Percentiles rank a stretch among this genome's conserved stretches.
These are phyloP conservation scores for Tolypocladium ophioglossoides DNA, from an alignment of 2,329 filamentous ascomycete species.

Conservation along the genomic window DNA sequence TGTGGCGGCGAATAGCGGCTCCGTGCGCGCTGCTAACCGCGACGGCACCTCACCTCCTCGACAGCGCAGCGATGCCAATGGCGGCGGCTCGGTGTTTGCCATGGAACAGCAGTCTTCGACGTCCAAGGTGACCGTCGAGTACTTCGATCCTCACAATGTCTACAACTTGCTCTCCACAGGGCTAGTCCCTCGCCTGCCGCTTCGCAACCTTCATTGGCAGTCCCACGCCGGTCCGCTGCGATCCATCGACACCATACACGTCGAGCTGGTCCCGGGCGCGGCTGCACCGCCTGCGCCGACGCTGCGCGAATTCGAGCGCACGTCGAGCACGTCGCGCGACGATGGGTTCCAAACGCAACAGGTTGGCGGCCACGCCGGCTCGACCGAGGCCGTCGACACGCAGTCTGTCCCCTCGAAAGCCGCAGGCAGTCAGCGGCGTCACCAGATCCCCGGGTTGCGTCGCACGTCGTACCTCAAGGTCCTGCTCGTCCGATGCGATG, in stretches of 20 bases:
- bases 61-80: constrained; percentile 18
- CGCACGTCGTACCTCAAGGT: constrained; percentile 92
- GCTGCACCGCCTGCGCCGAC: constrained; percentile 19
- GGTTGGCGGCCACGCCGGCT: constrained; percentile 29
- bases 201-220: constrained; percentile 94
- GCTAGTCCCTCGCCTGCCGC: constrained; percentile 66
- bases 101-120: constrained; percentile 61
- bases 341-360: constrained; percentile 53
- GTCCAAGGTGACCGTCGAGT: constrained; percentile 84
- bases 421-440: constrained; percentile 47
- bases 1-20: background rate
- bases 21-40: background rate
- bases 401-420: constrained; percentile 20
- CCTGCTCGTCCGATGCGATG: constrained; percentile 82
- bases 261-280: constrained; percentile 66
- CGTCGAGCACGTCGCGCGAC: constrained; percentile 26
- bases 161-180: constrained; percentile 74
- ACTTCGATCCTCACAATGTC: constrained; percentile 84
- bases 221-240: constrained; percentile 83
- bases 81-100: constrained; percentile 17
- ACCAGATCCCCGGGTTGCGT: constrained; percentile 89
- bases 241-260: constrained; percentile 85
- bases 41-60: background rate
- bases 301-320: constrained; percentile 20
- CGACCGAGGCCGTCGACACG: constrained; percentile 27